Base-by-base conservation (phyloP, 805 yeast genomes). In the Saturnispora bothae region DNA sequence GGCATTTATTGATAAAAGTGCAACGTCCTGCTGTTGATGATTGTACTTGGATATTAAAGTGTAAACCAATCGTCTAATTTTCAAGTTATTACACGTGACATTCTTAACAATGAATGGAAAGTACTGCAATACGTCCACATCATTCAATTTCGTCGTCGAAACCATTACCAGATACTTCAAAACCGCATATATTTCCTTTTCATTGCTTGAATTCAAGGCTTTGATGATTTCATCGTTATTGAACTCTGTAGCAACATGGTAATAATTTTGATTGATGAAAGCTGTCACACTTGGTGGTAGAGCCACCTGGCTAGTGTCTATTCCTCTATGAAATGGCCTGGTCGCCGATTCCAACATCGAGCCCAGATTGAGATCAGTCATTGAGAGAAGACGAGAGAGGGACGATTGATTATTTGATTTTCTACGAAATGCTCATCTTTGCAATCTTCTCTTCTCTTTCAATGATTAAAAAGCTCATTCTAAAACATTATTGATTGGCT, bases 61-160 rank as follows among this genome's bases (percentile, higher is more conserved):
- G 58, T 83, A 75, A 2, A 86, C 95, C 54, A 89, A 66, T 47
- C 79, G 75, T 43, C 83, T 73, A 21, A 84, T 71, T 44, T 76
- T 79, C 28, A 73, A 53, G 40, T 76, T 73, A 4, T 66, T 48
- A 15, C 89, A 77, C 5, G 84, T 81, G 26, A 88, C 76, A 56
- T 86, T 86, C 57, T 88, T 89, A 40, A 92, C 80, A 4, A 92
- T 92, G 50, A 83, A 88, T 0, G 96, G 85, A 64, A 84, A 89
- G 51, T 61, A 71, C 42, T 64, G 47, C 8, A 69, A 62, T 21
- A 70, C 69, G 38, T 64, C 51, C 12, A 64, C 65, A 22, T 39
- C 36, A 17, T 43, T 42, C 4, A 19, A 21, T 9, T 28, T 31
- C 7, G 17, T 33, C 8, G 73, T 62, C 51, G 69, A 59, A 34